Base-by-base conservation (phyloP, 805 yeast species). In the Myxozyma geophila region DNA sequence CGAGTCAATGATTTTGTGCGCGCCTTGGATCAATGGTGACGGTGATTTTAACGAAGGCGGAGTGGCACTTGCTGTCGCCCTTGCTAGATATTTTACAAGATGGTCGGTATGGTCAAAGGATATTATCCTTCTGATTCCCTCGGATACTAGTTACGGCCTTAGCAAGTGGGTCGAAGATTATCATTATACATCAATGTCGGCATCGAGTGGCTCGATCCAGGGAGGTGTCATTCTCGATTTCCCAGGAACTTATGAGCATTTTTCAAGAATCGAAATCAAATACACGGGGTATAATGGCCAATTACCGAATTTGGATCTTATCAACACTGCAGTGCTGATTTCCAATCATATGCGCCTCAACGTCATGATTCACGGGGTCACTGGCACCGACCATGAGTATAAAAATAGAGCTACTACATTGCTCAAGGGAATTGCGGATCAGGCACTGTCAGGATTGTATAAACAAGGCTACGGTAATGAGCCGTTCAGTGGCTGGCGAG, bases 31-130 rank as follows among this genome's bases (percentile, higher is more conserved):
- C 54, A 90, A 89, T 59, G 76, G 85, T 6, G 89, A 86, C 54
- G 84, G 83, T 1, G 80, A 81, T 58, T 80, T 77, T 71, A 95
- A 95, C 74, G 81, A 85, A 62, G 96, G 96, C 47, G 99, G 96
- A 1, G 79, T 90, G 44, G 83, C 96, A 0, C 74, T 92, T 40
- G 83, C 87, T 1, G 74, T 90, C 17, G 86, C 92, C 0, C 77
- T 95, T 67, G 87, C 95, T 0, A 82, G 92, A 66, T 93, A 88
- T 77, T 89, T 93, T 74, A 82, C 86, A 49, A 81, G 91, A 68
- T 86, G 96, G 89, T 88, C 96, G 7, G 84, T 95, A 10, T 95
- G 98, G 99, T 90, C 97, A 23, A 95, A 95, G 73, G 96, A 92
- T 73, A 87, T 95, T 67, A 89, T 95, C 35, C 78, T 95, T 49